Base-by-base conservation (phyloP, 495 filamentous ascomycete genomes). In the Penicillium goetzii region DNA sequence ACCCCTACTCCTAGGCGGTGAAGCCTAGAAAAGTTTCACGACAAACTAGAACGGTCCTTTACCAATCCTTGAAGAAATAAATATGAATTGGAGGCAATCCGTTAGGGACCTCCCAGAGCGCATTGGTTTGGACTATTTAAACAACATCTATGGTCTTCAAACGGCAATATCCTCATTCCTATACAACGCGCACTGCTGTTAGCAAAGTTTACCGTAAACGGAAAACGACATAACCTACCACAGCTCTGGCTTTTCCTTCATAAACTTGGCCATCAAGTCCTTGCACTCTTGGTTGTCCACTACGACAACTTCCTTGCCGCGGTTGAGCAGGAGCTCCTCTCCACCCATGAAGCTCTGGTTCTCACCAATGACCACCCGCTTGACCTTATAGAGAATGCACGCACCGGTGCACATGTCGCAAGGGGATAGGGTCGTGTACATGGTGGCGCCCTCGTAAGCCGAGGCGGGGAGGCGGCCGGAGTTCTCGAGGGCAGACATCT, bases 401-500 rank as follows among this genome's bases (percentile, higher is more conserved):
- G 92, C 91, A 26, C 91, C 91, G 15, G 91, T 89, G 81, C 90
- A 94, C 91, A 95, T 95, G 72, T 93, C 88, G 72, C 92, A 96
- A 0, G 91, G 92, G 15, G 91, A 93, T 5, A 96, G 79, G 2
- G 92, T 94, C 10, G 91, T 95, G 75, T 91, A 95, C 88, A 95
- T 92, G 5, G 92, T 95, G 45, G 86, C 81, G 45, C 90, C 89
- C 66, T 81, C 76, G 75, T 93, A 95, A 21, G 85, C 84, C 1
- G 83, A 84, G 14, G 88, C 90, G 40, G 89, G 86, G 41, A 93
- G 83, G 57, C 90, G 88, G 41, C 92, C 91, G 0, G 90, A 88
- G 74, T 89, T 89, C 61, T 92, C 89, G 43, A 96, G 82, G 11
- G 90, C 86, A 12, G 92, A 86, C 54, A 91, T 94, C 72, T 96